Evolutionary conservation across 2,329 filamentous ascomycete genomes (phyloP), one percentile per base, ranked within the genome.

Genomic region (Bipolaris bicolor): DNA sequence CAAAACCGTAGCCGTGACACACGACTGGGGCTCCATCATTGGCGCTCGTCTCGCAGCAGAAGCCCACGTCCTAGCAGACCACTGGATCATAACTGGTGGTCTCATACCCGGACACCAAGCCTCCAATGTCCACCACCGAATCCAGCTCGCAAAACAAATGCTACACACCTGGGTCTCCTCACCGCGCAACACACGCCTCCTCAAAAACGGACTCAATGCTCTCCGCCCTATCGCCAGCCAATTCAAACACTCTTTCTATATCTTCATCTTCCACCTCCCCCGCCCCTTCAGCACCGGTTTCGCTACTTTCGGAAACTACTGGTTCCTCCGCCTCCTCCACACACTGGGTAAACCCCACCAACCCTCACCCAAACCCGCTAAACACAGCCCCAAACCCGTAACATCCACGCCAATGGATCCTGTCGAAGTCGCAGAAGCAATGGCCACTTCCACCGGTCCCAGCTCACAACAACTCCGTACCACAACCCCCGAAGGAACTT

Each of bases 1-100:
- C n/a, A 69, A 65, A 61, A 57, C 80, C 1, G 74, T 83, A 18
- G 76, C 84, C 46, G 81, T 84, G 33, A 79, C 73, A 5, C 83
- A 85, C 71, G 83, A 86, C 58, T 85, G 83, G 83, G 83, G 83
- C 15, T 81, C 79, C 52, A 66, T 83, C 7, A 66, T 87, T 16
- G 78, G 78, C 3, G 83, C 80, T 62, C 78, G 85, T 43, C 78
- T 87, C 41, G 85, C 84, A n/a, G 76, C 82, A n/a, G 84, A 87
- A 64, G 84, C 85, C 26, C 78, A 80, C 18, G 77, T 80, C 50
- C 68, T 87, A 45, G 82, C 84, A 7, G 81, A 86, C 70, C 79
- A 83, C 39, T 85, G 83, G 64, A 80, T 87, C 36, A 69, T 86
- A 37, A 78, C 78, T 22, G 85, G 85, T 64, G 82, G 79, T 2